These are phyloP conservation scores for Marasmius sp. DNA, from an alignment of 1,284 basidiomycete species.

Conservation along the genomic window DNA sequence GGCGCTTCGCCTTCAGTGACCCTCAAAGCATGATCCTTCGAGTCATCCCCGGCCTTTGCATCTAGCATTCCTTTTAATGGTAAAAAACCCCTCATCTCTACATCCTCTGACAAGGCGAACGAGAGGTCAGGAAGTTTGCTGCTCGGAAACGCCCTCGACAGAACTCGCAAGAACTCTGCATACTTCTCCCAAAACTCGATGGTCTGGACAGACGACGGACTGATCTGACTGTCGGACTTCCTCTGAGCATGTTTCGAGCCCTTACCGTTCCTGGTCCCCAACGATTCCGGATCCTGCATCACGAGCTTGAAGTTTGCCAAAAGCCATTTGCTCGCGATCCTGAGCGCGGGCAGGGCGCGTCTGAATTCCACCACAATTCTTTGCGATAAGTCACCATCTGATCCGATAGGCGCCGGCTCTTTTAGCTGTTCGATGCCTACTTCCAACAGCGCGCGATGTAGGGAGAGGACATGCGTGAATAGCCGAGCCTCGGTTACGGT, in stretches of 20 bases:
- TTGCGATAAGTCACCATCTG: conserved; percentile 68
- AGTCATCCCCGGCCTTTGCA: conserved; percentile 20
- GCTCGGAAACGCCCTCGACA: conserved; percentile 72
- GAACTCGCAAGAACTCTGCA: conserved; percentile 62
- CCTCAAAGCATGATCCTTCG: conserved; percentile 1
- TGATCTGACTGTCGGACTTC: conserved; percentile 26
- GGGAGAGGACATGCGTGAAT: conserved; percentile 70
- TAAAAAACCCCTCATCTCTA: conserved; percentile 86
- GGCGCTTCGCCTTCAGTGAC: conserved; percentile 5
- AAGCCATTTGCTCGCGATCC: conserved; percentile 90
- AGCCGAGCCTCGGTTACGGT: conserved; percentile 65
- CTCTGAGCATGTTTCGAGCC: conserved; percentile 19
- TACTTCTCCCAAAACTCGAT: conserved; percentile 76
- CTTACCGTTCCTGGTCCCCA: conserved; percentile 14
- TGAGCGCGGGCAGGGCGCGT: conserved; percentile 82
- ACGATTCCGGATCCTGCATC: conserved; percentile 38
- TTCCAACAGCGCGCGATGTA: conserved; percentile 68
- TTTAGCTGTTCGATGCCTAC: conserved; percentile 63
- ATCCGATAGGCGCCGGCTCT: conserved; percentile 51
- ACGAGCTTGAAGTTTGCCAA: conserved; percentile 79
- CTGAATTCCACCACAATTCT: conserved; percentile 85
- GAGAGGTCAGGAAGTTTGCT: conserved; percentile 62
- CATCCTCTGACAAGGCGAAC: conserved; percentile 85
- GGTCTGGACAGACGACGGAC: conserved; percentile 29
- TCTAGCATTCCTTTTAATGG: conserved; percentile 69